Conservation (phyloP, 345 rosid genomes). For the Reutealis trisperma region DNA sequence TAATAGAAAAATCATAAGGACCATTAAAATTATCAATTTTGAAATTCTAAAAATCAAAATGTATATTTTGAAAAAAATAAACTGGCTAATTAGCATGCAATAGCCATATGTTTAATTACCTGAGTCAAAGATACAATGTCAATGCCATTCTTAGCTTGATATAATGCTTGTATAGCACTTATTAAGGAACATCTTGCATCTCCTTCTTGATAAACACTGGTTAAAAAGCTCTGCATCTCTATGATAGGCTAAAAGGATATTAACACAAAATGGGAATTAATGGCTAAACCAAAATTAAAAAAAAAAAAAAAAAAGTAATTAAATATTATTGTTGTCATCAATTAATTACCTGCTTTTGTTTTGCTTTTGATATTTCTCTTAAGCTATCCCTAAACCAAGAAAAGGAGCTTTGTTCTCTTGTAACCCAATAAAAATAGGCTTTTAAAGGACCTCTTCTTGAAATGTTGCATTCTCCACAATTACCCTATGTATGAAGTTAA, state of each 20-base stretch:
- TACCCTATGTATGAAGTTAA: constrained; percentile 26
- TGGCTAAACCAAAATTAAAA: not conserved
- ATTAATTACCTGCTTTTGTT: constrained; percentile 35
- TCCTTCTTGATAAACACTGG: constrained; percentile 45
- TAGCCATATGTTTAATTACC: constrained; percentile 25
- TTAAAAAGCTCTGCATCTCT: constrained; percentile 49
- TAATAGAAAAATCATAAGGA: no score
- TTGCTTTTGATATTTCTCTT: constrained; percentile 30
- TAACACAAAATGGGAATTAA: not conserved
- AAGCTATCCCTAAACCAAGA: constrained; percentile 54
- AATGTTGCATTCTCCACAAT: constrained; percentile 11
- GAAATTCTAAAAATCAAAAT: no score
- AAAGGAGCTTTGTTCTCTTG: constrained; percentile 64
- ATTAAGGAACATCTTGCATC: constrained; percentile 50
- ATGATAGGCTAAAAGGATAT: constrained; percentile 32
- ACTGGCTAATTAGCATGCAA: no score
- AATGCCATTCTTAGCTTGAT: constrained; percentile 36
- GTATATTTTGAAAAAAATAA: no score
- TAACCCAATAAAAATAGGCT: constrained; percentile 61
- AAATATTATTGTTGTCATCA: not conserved
- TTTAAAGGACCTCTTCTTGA: constrained; percentile 41
- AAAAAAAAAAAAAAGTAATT: no score
- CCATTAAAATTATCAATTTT: no score
- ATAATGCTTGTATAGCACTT: constrained; percentile 42
- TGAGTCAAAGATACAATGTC: constrained; percentile 49